Conservation (phyloP, 2,329 filamentous ascomycete genomes). For the Simplicillium sp. region DNA sequence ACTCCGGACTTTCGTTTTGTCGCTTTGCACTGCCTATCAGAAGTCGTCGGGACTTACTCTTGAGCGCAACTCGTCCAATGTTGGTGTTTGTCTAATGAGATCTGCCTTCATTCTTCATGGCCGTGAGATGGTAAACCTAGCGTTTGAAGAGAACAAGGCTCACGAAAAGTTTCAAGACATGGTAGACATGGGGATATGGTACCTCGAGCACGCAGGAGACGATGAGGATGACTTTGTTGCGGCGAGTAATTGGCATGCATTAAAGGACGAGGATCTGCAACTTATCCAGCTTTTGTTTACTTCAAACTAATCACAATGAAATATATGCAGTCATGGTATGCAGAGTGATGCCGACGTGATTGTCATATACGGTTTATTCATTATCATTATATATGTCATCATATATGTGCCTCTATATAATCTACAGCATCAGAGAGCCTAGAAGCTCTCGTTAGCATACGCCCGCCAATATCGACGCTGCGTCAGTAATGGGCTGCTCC, state of each 20-base stretch:
- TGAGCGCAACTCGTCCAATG: constrained; percentile 1
- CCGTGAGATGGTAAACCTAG: constrained; percentile 10
- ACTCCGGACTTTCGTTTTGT: constrained; percentile 3
- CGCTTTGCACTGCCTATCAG: constrained; percentile 8
- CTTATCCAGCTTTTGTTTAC: constrained; percentile 6
- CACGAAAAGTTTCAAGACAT: constrained; percentile 5
- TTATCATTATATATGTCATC: too few relatives aligned
- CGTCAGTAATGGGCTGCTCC: constrained; percentile 24
- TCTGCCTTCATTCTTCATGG: constrained; percentile 10
- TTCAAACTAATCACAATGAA: background rate
- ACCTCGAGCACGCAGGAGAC: constrained; percentile 10
- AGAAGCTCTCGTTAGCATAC: constrained; percentile 10
- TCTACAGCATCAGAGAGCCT: too few relatives aligned
- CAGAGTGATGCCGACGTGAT: too few relatives aligned
- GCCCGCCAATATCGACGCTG: constrained; percentile 19
- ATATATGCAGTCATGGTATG: too few relatives aligned
- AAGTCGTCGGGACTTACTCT: constrained; percentile 3
- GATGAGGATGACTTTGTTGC: constrained; percentile 5
- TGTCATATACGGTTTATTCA: too few relatives aligned
- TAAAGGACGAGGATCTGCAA: constrained; percentile 4
- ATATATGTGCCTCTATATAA: too few relatives aligned
- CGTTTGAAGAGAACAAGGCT: constrained; percentile 6
- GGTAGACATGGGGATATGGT: constrained; percentile 8
- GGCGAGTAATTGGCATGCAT: constrained; percentile 8
- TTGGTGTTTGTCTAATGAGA: constrained; percentile 6